Conservation (phyloP, 805 yeast species). For the Yarrowia sp. region DNA sequence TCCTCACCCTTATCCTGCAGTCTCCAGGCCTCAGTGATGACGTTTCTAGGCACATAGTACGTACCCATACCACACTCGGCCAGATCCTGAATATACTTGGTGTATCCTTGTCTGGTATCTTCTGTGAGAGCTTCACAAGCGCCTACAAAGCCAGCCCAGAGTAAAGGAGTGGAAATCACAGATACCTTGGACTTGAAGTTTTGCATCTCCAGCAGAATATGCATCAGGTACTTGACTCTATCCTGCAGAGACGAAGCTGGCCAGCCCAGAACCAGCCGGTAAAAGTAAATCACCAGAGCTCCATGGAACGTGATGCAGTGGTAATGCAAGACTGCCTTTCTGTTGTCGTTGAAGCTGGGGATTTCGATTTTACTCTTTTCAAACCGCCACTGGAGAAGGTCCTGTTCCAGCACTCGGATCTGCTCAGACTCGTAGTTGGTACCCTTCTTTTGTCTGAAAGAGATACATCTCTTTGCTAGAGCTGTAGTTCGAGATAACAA, state of each 20-base stretch:
- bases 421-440: slow-evolving; percentile 37
- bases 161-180: slow-evolving; percentile 67
- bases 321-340: slow-evolving; percentile 70
- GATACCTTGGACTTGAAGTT: slow-evolving; percentile 48
- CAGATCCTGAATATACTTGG: slow-evolving; percentile 55
- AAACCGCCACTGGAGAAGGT: slow-evolving; percentile 70
- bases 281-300: slow-evolving; percentile 68
- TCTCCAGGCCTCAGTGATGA: slow-evolving; percentile 83
- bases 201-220: slow-evolving; percentile 63
- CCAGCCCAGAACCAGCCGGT: slow-evolving; percentile 57
- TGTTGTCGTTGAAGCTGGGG: slow-evolving; percentile 32
- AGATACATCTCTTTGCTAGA: slow-evolving; percentile 23
- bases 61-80: slow-evolving; percentile 65
- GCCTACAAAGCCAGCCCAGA: slow-evolving; percentile 88
- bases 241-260: slow-evolving; percentile 59
- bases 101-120: slow-evolving; percentile 61
- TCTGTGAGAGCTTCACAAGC: slow-evolving; percentile 65
- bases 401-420: slow-evolving; percentile 46
- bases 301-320: slow-evolving; percentile 78
- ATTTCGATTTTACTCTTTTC: slow-evolving; percentile 31
- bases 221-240: slow-evolving; percentile 58
- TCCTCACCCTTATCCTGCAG: slow-evolving; percentile 59
- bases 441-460: slow-evolving; percentile 21
- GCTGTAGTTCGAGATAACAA: slow-evolving; percentile 65
- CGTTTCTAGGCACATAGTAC: slow-evolving; percentile 82